These are phyloP conservation scores for Eragrostis nindensis DNA, from an alignment of 176 grass and related monocot species.

Conservation along the genomic window DNA sequence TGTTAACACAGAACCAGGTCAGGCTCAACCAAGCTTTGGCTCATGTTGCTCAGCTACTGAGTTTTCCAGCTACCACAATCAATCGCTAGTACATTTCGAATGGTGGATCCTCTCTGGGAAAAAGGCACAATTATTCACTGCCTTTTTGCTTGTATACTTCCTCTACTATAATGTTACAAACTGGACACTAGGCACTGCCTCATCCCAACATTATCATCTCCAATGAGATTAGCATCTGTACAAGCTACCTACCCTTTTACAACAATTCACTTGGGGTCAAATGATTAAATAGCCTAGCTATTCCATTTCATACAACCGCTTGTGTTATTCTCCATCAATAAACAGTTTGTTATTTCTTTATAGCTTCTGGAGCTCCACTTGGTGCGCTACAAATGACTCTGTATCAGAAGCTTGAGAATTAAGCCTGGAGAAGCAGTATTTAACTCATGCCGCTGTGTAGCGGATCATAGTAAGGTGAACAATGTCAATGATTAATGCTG, in stretches of 20 bases:
- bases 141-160: conserved; percentile 46
- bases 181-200: conserved; percentile 30
- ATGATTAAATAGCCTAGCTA: conserved; percentile 40
- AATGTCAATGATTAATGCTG: conserved; percentile 40
- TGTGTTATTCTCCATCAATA: conserved; percentile 18
- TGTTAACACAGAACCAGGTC: conserved; percentile 9
- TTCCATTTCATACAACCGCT: not conserved
- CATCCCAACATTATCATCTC: conserved; percentile 47
- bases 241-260: conserved; percentile 63
- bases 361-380: not conserved
- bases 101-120: not conserved
- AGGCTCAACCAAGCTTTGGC: too few species aligned
- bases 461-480: conserved; percentile 21
- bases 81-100: conserved; percentile 6
- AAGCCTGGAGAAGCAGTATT: conserved; percentile 20
- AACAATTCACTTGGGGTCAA: conserved; percentile 50
- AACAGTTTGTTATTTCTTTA: conserved; percentile 2
- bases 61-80: conserved; percentile 10
- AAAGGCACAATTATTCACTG: conserved; percentile 54
- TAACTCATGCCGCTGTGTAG: conserved; percentile 21
- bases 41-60: not conserved
- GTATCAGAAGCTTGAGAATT: conserved; percentile 12
- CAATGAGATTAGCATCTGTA: conserved; percentile 67
- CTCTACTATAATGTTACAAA: conserved; percentile 59
- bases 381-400: not conserved